These are phyloP conservation scores for Prunus mongolica DNA, from an alignment of 306 rosid species.

Conservation along the genomic window DNA sequence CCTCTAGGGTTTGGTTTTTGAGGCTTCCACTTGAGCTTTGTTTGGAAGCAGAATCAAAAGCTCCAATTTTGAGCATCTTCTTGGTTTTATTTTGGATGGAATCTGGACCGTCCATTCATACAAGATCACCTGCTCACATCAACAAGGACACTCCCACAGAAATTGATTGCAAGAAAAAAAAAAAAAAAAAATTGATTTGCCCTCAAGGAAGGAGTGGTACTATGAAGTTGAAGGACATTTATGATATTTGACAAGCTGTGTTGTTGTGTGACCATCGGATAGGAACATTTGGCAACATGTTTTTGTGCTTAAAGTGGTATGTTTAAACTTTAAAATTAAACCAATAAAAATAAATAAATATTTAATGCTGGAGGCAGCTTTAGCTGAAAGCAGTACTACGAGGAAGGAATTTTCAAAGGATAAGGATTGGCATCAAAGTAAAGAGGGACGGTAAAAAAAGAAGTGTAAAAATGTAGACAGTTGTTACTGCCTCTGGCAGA, in stretches of 20 bases:
- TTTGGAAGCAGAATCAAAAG: background rate
- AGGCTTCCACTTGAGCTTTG: background rate
- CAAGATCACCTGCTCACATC: background rate
- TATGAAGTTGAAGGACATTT: conserved; percentile 3
- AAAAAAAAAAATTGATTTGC: background rate
- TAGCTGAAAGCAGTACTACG: background rate
- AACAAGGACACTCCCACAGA: conserved; percentile 6
- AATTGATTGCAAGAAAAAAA: background rate
- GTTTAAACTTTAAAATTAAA: background rate
- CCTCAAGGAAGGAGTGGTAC: background rate
- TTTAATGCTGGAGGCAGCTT: background rate
- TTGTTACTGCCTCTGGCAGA: background rate
- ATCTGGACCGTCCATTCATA: background rate
- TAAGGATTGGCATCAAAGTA: background rate
- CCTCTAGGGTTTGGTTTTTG: background rate
- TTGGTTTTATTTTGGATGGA: background rate
- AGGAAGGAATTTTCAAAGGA: background rate
- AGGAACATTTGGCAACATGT: conserved; percentile 3
- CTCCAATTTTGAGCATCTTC: background rate
- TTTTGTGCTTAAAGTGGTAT: background rate
- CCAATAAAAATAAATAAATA: background rate
- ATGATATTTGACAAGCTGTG: background rate
- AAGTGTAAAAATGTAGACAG: background rate
- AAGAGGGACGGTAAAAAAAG: background rate
- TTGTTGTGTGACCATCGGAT: background rate